Evolutionary conservation across 2,329 filamentous ascomycete species (phyloP).

Genomic region (Lasiodiplodia sp.): DNA sequence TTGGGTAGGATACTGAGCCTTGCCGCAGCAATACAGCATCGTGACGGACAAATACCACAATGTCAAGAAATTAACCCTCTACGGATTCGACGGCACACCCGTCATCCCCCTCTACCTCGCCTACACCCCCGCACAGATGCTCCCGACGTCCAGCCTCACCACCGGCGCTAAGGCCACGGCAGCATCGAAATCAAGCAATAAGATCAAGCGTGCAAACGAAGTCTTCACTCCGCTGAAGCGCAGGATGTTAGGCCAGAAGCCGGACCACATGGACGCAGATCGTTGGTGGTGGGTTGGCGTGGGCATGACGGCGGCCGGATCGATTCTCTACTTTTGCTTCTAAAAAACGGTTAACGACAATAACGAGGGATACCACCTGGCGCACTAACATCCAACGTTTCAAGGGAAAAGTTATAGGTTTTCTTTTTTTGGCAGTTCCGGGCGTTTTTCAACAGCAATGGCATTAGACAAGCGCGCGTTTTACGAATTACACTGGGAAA

Average conservation of each 20-base stretch:
- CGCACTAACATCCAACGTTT: background rate
- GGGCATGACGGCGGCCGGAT: slow-evolving; percentile 56
- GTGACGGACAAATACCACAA: slow-evolving; percentile 67
- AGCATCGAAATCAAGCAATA: slow-evolving; percentile 46
- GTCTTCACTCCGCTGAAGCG: slow-evolving; percentile 50
- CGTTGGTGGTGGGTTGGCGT: slow-evolving; percentile 60
- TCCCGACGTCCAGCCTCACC: slow-evolving; percentile 69
- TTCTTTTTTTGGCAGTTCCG: background rate
- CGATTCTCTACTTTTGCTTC: slow-evolving; percentile 57
- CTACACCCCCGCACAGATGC: slow-evolving; percentile 70
- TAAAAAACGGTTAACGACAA: slow-evolving; percentile 32
- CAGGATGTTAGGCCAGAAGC: slow-evolving; percentile 45
- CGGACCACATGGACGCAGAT: slow-evolving; percentile 51
- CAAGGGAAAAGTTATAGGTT: background rate
- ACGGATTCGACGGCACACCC: slow-evolving; percentile 68
- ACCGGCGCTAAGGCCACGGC: slow-evolving; percentile 44
- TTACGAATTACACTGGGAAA: background rate
- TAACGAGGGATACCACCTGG: slow-evolving; percentile 14
- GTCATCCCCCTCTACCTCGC: slow-evolving; percentile 73
- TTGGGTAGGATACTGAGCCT: slow-evolving; percentile 19
- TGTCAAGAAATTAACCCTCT: slow-evolving; percentile 69
- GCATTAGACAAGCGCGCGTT: slow-evolving; percentile 16
- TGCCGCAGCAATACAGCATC: slow-evolving; percentile 52
- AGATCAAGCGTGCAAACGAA: slow-evolving; percentile 43
- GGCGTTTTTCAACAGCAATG: slow-evolving; percentile 1